Base-by-base conservation (phyloP, 108 stramenopile genomes). In the Pseudonitzschia pungens region DNA sequence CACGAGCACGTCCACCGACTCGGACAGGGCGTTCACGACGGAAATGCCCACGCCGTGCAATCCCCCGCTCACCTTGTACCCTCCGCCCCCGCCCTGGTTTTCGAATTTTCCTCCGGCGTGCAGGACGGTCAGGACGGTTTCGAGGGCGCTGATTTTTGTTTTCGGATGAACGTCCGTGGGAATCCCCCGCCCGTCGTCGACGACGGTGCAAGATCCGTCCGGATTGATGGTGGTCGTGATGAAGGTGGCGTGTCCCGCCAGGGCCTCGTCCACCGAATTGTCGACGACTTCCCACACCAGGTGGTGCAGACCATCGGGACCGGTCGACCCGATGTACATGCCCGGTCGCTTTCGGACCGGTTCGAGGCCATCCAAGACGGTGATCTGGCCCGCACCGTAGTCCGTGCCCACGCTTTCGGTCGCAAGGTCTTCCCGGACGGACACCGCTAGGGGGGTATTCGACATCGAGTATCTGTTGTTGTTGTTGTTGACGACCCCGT, bases 71-170 rank as follows among this genome's bases (percentile, higher is more conserved):
- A 96, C 96, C 76, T 97, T 96, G 81, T 98, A 98, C 7, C 96
- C 97, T 50, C 83, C 78, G 20, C 60, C 79, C 22, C 86, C 88
- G 32, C 70, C 78, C 56, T 93, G 88, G 80, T 93, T 93, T 59
- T 96, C 96, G 66, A 98, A 98, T 81, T 98, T 98, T n/a, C 97
- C 97, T 15, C 97, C 97, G 0, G 97, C 97, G 71, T 98, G 97
- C 51, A 98, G 74, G 14, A 96, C 96, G 15, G 93, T 96, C 74
- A 97, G 67, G 11, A 98, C 97, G 22, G 97, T 98, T 81, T 98
- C 97, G 57, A 98, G 59, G 16, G 96, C 92, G 33, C 86, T 87
- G 12, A 83, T 78, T 29, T 83, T 79, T 2, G 95, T 96, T 33
- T 55, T 76, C 15, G 89, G 86, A 76, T 96, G 93, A 7, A 96